A percentile compares a stretch with the other conserved stretches of the same genome.
Evolutionary conservation across 2,329 filamentous ascomycete species (phyloP).

Genomic region (Chrysoporthe cubensis): DNA sequence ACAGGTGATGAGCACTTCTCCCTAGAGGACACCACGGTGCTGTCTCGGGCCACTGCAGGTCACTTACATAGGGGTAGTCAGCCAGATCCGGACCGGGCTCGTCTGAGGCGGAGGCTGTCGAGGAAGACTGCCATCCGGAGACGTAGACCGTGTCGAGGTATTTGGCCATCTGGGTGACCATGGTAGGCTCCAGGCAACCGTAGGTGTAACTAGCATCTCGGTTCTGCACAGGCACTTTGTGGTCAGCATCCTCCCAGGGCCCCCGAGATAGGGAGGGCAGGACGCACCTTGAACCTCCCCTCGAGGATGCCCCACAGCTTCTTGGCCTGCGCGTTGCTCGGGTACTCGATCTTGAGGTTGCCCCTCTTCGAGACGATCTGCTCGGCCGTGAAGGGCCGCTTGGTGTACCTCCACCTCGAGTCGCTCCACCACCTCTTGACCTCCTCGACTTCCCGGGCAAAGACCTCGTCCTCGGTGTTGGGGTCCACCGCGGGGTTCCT

Average conservation of each 20-base stretch:
- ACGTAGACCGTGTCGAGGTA: conserved; percentile 99
- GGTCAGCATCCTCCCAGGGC: neutral
- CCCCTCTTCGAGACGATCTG: conserved; percentile 96
- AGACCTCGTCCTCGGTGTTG: conserved; percentile 66
- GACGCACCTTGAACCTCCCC: conserved; percentile 75
- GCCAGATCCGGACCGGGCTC: conserved; percentile 97
- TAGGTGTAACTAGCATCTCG: conserved; percentile 92
- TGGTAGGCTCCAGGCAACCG: conserved; percentile 95
- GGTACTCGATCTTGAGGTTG: conserved; percentile 86
- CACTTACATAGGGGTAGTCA: conserved; percentile 86
- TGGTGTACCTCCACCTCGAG: conserved; percentile 89
- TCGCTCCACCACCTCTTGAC: conserved; percentile 96
- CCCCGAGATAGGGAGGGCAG: neutral
- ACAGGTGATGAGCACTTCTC: neutral
- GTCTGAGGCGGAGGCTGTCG: conserved; percentile 90
- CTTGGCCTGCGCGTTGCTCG: conserved; percentile 86
- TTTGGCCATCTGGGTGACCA: conserved; percentile 99
- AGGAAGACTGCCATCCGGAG: conserved; percentile 98
- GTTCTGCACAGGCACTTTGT: conserved; percentile 55
- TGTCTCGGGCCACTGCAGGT: neutral
- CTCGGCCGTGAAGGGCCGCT: conserved; percentile 91
- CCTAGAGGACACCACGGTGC: conserved; percentile 2
- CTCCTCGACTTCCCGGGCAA: conserved; percentile 79
- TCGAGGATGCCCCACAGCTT: conserved; percentile 95
- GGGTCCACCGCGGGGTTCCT: conserved; percentile 59